Base-by-base conservation (phyloP, 345 rosid genomes). In the Cardiospermum halicacabum region DNA sequence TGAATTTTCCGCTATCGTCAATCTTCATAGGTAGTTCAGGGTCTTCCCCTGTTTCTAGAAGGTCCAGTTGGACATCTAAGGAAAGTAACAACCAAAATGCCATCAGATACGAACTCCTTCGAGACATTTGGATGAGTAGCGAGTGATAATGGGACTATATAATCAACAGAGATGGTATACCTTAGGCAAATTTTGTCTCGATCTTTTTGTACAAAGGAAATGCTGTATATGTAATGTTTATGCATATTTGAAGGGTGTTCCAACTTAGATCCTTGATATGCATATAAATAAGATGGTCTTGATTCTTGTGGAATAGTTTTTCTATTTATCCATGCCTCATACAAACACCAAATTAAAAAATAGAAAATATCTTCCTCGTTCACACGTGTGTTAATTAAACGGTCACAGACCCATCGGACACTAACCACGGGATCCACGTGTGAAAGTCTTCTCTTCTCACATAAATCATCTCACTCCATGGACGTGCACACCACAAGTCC, bases 51-150 rank as follows among this genome's bases (percentile, higher is more conserved):
- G 60, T 36, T 57, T 59, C 68, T 6, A 42, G 67, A 36, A 83
- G 72, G 64, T 70, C 67, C 37, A 48, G 45, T 48, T 73, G 81
- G 80, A 64, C 57, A 63, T 74, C 76, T 19, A 78, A 76, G 69
- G 87, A 71, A 55, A 73, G 49, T 55, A 60, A 64, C 43, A 47
- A 69, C 53, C 80, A 60, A 53, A 69, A 58, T 53, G 69, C 78
- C 36, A 43, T 80, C 53, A 84, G 98, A 70, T 93, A 85, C 70
- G 79, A 81, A 68, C 96, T 93, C 60, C 92, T 93, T 22, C 80
- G 85, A 58, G 94, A 88, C 37, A 67, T 88, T 48, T 93, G 97
- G 98, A 76, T 62, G 68, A 86, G 71, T 66, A 70, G 86, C n/a
- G 83, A 78, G 58, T 85, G 48, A 31, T 25, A 43, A 16, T 40